Conservation (phyloP, 441 rosid species). For the Arabidopsis lyrata region DNA sequence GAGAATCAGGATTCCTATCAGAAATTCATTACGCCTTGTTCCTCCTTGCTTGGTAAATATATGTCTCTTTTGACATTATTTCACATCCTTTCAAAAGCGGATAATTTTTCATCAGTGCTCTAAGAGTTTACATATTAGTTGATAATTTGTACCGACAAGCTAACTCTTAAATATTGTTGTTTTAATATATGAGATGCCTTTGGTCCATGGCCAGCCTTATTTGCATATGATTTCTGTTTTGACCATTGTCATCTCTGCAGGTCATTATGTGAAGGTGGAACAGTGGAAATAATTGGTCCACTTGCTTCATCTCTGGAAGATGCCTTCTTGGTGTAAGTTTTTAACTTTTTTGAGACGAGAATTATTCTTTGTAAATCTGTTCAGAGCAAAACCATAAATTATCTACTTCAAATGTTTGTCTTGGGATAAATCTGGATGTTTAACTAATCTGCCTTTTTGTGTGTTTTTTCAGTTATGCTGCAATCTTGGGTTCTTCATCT, state of each 20-base stretch:
- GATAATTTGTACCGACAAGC: neutral
- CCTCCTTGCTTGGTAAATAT: neutral
- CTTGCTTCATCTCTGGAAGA: slow-evolving; percentile 85
- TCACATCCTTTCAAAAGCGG: neutral
- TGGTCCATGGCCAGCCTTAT: slow-evolving; percentile 4
- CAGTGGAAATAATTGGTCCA: slow-evolving; percentile 88
- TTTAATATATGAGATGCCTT: neutral
- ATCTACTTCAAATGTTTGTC: slow-evolving; percentile 33
- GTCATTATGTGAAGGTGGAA: slow-evolving; percentile 66
- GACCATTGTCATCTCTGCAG: slow-evolving; percentile 49
- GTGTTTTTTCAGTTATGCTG: slow-evolving; percentile 69
- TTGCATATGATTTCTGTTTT: slow-evolving; percentile 5
- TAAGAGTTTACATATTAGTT: slow-evolving; percentile 6
- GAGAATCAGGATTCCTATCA: slow-evolving; percentile 17
- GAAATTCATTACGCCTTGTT: neutral
- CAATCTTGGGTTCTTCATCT: slow-evolving; percentile 77
- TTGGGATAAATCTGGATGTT: slow-evolving; percentile 16
- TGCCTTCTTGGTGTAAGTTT: slow-evolving; percentile 75
- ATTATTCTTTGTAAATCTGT: slow-evolving; percentile 19
- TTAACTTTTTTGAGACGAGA: slow-evolving; percentile 29
- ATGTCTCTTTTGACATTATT: neutral
- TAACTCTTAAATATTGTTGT: slow-evolving; percentile 12
- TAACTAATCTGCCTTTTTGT: slow-evolving; percentile 31
- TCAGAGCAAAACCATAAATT: slow-evolving; percentile 12
- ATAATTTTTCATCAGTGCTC: neutral